phyloP scores from a whole-genome alignment of 495 filamentous ascomycete species.

The Xylaria venustula region DNA sequence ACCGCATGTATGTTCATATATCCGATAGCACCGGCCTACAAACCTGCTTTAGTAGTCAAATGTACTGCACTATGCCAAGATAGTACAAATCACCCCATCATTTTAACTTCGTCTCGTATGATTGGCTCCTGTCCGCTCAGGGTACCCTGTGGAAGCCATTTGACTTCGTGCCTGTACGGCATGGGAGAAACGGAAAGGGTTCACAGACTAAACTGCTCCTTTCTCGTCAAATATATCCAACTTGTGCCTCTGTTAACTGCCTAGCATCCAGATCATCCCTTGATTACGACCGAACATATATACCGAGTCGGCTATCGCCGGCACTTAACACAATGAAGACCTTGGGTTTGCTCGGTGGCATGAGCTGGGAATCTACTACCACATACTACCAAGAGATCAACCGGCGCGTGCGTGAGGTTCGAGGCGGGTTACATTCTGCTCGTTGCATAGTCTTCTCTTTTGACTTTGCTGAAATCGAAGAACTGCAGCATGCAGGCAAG shows the following conservation, averaged over 20 bases:
- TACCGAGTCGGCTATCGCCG: neutral
- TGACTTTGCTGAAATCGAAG: constrained; percentile 7
- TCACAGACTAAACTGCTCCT: constrained; percentile 1
- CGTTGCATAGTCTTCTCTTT: constrained; percentile 11
- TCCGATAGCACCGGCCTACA: neutral
- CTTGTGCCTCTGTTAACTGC: too few species aligned
- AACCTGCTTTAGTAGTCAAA: too few species aligned
- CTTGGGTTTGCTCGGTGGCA: constrained; percentile 6
- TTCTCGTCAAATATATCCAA: neutral
- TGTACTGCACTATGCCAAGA: too few species aligned
- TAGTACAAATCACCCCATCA: too few species aligned
- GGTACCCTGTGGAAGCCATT: neutral
- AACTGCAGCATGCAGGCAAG: constrained; percentile 9
- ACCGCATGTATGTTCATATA: too few species aligned
- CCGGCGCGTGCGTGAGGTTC: constrained; percentile 4
- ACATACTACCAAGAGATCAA: constrained; percentile 13
- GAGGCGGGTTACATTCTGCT: constrained; percentile 7
- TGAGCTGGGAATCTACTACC: constrained; percentile 10
- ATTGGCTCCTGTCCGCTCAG: too few species aligned
- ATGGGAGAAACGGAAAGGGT: neutral
- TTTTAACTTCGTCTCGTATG: too few species aligned
- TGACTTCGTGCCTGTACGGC: neutral
- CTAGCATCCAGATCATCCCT: too few species aligned
- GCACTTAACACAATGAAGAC: constrained; percentile 1
- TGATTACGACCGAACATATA: too few species aligned